Percentiles rank a stretch among this genome's conserved stretches.
These are phyloP conservation scores for Linnemannia exigua DNA, from an alignment of 192 early-diverging fungal genomes.

Conservation along the genomic window DNA sequence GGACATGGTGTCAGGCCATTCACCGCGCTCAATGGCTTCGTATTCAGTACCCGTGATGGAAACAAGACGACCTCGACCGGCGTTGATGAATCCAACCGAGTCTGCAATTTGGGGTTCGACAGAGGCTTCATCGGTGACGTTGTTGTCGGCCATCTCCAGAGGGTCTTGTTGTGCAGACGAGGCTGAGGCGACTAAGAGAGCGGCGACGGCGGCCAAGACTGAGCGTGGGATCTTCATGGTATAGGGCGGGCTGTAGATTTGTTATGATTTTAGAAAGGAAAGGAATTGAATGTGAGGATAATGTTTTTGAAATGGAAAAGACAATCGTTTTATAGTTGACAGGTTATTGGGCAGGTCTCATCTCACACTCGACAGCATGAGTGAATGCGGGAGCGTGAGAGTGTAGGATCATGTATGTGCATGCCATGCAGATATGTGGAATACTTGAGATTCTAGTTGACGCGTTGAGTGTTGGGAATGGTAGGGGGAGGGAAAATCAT, in stretches of 20 bases:
- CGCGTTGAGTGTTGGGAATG: too few relatives aligned
- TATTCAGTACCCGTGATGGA: constrained; percentile 5
- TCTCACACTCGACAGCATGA: too few relatives aligned
- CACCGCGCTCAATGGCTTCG: background rate
- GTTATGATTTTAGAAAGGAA: background rate
- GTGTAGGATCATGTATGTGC: too few relatives aligned
- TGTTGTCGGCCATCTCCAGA: background rate
- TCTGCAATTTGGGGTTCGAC: background rate
- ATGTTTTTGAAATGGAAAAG: too few relatives aligned
- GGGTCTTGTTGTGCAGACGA: background rate
- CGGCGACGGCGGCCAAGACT: background rate
- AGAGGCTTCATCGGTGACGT: background rate
- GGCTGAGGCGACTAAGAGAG: background rate
- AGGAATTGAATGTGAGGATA: too few relatives aligned
- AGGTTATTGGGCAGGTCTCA: too few relatives aligned
- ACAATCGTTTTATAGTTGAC: too few relatives aligned
- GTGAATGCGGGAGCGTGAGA: too few relatives aligned
- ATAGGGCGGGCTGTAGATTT: background rate
- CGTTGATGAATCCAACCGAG: background rate
- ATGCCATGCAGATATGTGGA: too few relatives aligned
- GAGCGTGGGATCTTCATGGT: background rate
- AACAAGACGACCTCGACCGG: constrained; percentile 3
- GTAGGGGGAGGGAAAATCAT: too few relatives aligned
- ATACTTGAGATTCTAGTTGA: too few relatives aligned
- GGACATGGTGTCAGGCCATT: background rate